Base-by-base conservation (phyloP, 2,329 filamentous ascomycete genomes). In the Botryotinia globosa region DNA sequence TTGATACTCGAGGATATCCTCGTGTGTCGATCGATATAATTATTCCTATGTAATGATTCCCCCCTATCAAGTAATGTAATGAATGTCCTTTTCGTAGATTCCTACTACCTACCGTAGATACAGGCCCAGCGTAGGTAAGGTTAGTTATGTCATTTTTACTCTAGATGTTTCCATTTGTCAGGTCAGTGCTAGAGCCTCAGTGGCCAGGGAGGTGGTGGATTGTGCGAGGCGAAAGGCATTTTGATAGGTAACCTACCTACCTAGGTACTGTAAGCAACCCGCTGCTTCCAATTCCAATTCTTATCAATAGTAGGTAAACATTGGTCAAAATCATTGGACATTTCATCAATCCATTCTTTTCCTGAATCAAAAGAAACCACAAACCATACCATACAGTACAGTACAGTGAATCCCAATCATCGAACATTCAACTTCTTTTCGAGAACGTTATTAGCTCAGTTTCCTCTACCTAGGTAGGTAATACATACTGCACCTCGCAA, bases 101-200 rank as follows among this genome's bases (percentile, higher is more conserved):
- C 51, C 48, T 54, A 16, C 48, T 39, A 39, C 37, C 48, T 39
- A 39, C 37, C 10, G 37, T 39, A 39, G n/a, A 14, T 29, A 56
- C 58, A 14, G 20, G 58, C 12, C 32, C 29, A 10, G 39, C 25
- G 45, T 59, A 29, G n/a, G n/a, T n/a, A n/a, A n/a, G n/a, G n/a
- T n/a, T n/a, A n/a, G 72, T 72, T 74, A 75, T 76, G 74, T 76
- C 72, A 76, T 75, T 65, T 63, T 48, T 69, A 44, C 71, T 75
- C 74, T 75, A 73, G 74, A 75, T 64, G 74, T 71, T 76, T 76
- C 74, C 51, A 74, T 74, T 56, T 66, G 64, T 66, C 45, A 67
- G 25, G 64, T 51, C 45, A 67, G 25, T 39, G 37, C 6, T 54
- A 37, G 62, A 66, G 69, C 67, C 72, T 74, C 68, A 68, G 65